phyloP scores from a whole-genome alignment of 164 flowering plant species.

The Euptelea pleiosperma region DNA sequence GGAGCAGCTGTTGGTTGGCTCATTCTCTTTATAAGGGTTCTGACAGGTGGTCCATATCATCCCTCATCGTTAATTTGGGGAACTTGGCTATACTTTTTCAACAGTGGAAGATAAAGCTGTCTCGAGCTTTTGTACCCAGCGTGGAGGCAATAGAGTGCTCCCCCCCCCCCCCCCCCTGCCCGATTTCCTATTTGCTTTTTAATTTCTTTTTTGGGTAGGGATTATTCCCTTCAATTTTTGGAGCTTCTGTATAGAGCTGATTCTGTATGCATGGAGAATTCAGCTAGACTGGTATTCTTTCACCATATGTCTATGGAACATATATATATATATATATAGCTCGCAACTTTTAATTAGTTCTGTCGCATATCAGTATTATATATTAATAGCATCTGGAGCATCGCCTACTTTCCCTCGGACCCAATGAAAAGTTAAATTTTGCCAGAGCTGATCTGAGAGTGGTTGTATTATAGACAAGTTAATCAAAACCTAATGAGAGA shows the following conservation, averaged over 20 bases:
- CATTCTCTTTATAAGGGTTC: neutral
- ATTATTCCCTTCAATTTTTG: neutral
- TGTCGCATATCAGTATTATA: neutral
- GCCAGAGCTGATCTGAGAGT: too few species aligned
- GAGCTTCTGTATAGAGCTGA: slow-evolving; percentile 11
- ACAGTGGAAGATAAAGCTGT: too few species aligned
- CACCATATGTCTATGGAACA: neutral
- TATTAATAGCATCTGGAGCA: too few species aligned
- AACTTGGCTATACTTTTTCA: too few species aligned
- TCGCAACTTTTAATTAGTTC: neutral
- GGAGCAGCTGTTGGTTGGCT: neutral
- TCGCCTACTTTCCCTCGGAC: too few species aligned
- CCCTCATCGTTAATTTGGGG: neutral
- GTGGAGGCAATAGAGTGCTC: neutral
- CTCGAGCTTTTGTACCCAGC: neutral
- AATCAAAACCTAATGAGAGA: too few species aligned
- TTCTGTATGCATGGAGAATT: slow-evolving; percentile 8
- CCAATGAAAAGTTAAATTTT: too few species aligned
- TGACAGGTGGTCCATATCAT: neutral
- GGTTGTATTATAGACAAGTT: neutral
- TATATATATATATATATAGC: neutral
- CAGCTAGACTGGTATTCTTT: neutral
- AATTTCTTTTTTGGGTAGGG: slow-evolving; percentile 2
- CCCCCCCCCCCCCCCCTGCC: too few species aligned
- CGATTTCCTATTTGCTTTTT: neutral